Base-by-base conservation (phyloP, 192 early-diverging fungal genomes). In the Coemansia sp. region DNA sequence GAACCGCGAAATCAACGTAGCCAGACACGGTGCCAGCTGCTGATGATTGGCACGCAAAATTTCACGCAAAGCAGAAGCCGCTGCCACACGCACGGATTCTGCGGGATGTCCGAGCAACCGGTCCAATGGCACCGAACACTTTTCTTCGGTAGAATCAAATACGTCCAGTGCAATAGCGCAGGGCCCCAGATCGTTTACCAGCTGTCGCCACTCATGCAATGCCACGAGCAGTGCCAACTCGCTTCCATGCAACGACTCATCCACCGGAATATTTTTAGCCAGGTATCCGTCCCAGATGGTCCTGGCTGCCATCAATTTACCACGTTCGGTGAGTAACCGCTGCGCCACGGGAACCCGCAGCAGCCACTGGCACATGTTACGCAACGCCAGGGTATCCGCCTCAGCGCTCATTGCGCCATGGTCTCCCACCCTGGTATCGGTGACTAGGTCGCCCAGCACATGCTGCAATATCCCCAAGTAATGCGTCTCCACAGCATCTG, bases 131-230 rank as follows among this genome's bases (percentile, higher is more conserved):
- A 93, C 90, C 5, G 85, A 4, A 16, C 31, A 36, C 7, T 50
- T 22, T 16, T 34, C 48, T 3, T 56, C 20, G 48, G 45, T 56
- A 5, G 49, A 17, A 14, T 55, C 49, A 14, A 45, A 45, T 1
- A 45, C 42, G 12, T 45, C 42, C 7, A 54, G 40, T 5, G 64
- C 52, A 16, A 22, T 33, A 8, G 25, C 57, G n/a, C 51, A 50
- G n/a, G 71, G 71, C 31, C 92, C 94, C 12, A 96, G 74, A 67
- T 93, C 93, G 32, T 84, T 73, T 7, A 95, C 62, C 25, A 99
- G 84, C 12, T 83, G 68, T 0, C 89, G 85, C 57, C 92, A 84
- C 66, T 94, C 89, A 42, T 90, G 86, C 50, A 96, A 65, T 1
- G 89, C 91, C 51, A 86, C 86, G 1, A 91, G 78, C 14, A 96